These are phyloP conservation scores for Leccinum incarnatum DNA, from an alignment of 768 basidiomycete species.

Conservation along the genomic window DNA sequence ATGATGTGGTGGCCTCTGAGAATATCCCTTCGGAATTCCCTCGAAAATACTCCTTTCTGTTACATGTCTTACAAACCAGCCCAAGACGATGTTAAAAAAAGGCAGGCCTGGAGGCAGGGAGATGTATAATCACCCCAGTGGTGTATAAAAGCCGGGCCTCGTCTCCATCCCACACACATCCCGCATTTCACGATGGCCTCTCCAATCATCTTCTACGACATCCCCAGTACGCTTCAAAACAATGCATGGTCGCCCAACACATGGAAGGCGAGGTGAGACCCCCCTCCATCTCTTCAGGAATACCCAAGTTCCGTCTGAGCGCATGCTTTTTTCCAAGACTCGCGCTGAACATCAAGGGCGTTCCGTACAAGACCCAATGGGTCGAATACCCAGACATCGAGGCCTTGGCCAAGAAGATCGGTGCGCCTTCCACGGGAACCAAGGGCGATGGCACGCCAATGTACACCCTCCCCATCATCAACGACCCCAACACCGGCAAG, in stretches of 20 bases:
- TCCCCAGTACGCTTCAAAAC: constrained; percentile 32
- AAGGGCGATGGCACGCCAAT: constrained; percentile 30
- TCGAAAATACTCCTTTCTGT: not conserved
- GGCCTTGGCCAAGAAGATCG: constrained; percentile 30
- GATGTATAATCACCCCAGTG: not conserved
- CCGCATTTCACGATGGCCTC: constrained; percentile 19
- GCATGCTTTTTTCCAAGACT: constrained; percentile 19
- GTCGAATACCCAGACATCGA: constrained; percentile 44
- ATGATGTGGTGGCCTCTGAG: too few relatives aligned
- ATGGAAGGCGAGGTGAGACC: constrained; percentile 41
- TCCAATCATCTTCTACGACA: constrained; percentile 44
- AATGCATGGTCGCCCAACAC: constrained; percentile 45
- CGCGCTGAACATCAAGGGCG: constrained; percentile 40
- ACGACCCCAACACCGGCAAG: constrained; percentile 36
- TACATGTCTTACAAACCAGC: not conserved
- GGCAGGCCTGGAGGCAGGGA: not conserved
- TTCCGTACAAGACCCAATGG: constrained; percentile 43
- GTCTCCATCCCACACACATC: not conserved
- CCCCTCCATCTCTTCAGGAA: not conserved
- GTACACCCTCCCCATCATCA: constrained; percentile 43
- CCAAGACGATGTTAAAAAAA: not conserved
- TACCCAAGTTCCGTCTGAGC: not conserved
- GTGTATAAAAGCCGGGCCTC: constrained; percentile 7
- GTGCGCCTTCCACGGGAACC: constrained; percentile 31
- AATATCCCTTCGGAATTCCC: not conserved